phyloP scores from a whole-genome alignment of 139 green algal species.

The Mesotaenium endlicherianum region DNA sequence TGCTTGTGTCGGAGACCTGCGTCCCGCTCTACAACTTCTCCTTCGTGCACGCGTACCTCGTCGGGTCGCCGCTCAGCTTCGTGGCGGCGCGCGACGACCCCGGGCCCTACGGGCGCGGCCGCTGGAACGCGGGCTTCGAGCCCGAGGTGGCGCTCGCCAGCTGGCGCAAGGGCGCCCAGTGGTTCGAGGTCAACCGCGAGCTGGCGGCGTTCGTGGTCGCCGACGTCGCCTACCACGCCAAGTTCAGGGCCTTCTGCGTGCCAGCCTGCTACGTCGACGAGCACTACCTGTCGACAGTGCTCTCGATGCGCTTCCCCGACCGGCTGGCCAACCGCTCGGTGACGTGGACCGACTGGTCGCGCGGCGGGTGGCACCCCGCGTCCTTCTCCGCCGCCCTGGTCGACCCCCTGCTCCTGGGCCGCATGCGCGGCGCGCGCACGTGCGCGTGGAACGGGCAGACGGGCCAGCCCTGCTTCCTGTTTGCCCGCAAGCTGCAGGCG shows the following conservation, averaged over 20 bases:
- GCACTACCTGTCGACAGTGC: constrained; percentile 40
- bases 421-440: not conserved
- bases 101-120: not conserved
- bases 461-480: constrained; percentile 20
- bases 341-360: constrained; percentile 22
- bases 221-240: constrained; percentile 11
- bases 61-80: constrained; percentile 17
- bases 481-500: constrained; percentile 26
- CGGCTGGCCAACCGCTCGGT: constrained; percentile 5
- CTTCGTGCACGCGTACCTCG: constrained; percentile 39
- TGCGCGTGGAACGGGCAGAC: not conserved
- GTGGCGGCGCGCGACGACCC: constrained; percentile 11
- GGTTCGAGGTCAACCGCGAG: constrained; percentile 34
- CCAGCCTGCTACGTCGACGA: constrained; percentile 31
- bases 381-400: constrained; percentile 48
- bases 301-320: not conserved
- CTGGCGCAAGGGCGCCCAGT: constrained; percentile 39
- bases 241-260: constrained; percentile 29
- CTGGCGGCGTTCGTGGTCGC: not conserved
- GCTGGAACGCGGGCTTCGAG: not conserved
- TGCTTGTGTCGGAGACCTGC: constrained; percentile 45
- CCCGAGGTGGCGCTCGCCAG: not conserved
- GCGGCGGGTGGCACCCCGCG: constrained; percentile 1
- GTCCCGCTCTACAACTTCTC: constrained; percentile 41
- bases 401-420: not conserved